A percentile compares a stretch with the other conserved stretches of the same genome.
phyloP scores from a whole-genome alignment of 1,284 basidiomycete genomes.

The Austroboletus olivaceoglutinosus region DNA sequence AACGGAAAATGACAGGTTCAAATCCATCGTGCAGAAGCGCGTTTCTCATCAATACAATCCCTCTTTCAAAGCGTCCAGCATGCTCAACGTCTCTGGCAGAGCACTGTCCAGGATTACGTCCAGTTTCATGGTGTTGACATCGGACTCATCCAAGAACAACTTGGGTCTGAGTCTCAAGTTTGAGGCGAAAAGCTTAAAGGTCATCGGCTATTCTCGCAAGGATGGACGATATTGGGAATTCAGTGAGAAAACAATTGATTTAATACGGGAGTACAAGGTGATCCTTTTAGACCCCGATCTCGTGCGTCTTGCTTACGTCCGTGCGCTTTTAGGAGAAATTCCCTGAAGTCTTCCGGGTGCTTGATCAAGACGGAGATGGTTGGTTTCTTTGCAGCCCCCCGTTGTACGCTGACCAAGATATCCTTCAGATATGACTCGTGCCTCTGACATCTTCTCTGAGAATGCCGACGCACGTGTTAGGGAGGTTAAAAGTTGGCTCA shows the following conservation, averaged over 20 bases:
- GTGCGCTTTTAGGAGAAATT: constrained; percentile 53
- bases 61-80: constrained; percentile 70
- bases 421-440: constrained; percentile 66
- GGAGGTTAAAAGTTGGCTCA: constrained; percentile 86
- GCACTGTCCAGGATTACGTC: constrained; percentile 90
- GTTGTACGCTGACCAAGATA: constrained; percentile 7
- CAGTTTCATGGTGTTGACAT: constrained; percentile 81
- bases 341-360: constrained; percentile 75
- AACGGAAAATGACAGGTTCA: constrained; percentile 77
- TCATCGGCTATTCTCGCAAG: constrained; percentile 91
- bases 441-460: constrained; percentile 69
- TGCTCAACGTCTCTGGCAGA: constrained; percentile 69
- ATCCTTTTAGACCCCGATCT: background rate
- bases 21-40: constrained; percentile 57
- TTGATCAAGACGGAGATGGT: constrained; percentile 74
- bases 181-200: constrained; percentile 94
- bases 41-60: constrained; percentile 66
- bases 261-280: constrained; percentile 84
- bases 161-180: constrained; percentile 96
- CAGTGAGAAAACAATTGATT: constrained; percentile 80
- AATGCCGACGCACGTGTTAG: constrained; percentile 73
- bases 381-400: background rate
- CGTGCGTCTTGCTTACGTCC: background rate
- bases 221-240: constrained; percentile 90
- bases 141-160: constrained; percentile 81